phyloP scores from a whole-genome alignment of 352 stramenopile genomes.

The Globisporangium camurandrum region DNA sequence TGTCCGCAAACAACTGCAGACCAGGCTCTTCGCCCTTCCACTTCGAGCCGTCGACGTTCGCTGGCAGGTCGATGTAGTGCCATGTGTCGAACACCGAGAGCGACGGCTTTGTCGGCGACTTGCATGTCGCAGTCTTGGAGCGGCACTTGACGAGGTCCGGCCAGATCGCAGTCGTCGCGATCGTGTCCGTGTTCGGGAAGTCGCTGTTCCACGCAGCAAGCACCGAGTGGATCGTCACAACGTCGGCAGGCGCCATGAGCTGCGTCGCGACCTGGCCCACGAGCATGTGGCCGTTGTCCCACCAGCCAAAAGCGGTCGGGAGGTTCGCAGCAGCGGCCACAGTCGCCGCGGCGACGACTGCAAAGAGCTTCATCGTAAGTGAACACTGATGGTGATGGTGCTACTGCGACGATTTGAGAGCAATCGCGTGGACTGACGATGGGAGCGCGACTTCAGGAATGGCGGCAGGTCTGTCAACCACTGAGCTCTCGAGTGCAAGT shows the following conservation, averaged over 20 bases:
- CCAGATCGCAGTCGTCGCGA: constrained; percentile 42
- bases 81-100: constrained; percentile 45
- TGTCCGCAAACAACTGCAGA: constrained; percentile 42
- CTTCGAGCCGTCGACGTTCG: constrained; percentile 37
- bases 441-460: constrained; percentile 6
- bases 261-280: constrained; percentile 43
- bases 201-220: constrained; percentile 36
- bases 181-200: constrained; percentile 48
- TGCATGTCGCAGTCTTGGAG: constrained; percentile 24
- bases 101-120: constrained; percentile 27
- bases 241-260: constrained; percentile 33
- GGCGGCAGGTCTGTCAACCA: too few species aligned
- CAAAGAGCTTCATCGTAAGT: constrained; percentile 26
- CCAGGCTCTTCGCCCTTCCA: constrained; percentile 30
- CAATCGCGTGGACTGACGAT: constrained; percentile 1
- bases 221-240: constrained; percentile 40
- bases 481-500: too few species aligned
- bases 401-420: background rate
- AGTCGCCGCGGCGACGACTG: constrained; percentile 7
- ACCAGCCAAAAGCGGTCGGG: constrained; percentile 30
- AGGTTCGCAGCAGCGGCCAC: constrained; percentile 11
- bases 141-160: constrained; percentile 57
- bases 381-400: background rate
- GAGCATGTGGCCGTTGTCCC: constrained; percentile 66
- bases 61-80: constrained; percentile 65